Conservation (phyloP, 2,329 filamentous ascomycete genomes). For the Sphaerulina vaccinii region DNA sequence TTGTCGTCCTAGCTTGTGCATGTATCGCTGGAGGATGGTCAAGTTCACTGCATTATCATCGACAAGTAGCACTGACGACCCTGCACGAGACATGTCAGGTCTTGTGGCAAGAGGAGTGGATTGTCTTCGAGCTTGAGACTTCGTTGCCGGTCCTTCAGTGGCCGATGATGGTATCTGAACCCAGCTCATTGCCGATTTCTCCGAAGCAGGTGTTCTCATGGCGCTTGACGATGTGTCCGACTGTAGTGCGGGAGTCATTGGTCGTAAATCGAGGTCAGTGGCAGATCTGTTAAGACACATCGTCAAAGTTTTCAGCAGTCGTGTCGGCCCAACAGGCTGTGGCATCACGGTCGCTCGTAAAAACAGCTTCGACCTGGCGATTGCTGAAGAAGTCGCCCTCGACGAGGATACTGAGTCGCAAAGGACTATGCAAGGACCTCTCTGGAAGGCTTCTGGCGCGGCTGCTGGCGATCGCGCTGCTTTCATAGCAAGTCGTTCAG, state of each 20-base stretch:
- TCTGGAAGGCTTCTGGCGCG: not conserved
- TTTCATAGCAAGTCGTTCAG: slow-evolving; percentile 1
- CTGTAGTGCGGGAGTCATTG: too few relatives aligned
- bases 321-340: slow-evolving; percentile 7
- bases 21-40: slow-evolving; percentile 23
- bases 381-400: not conserved
- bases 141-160: not conserved
- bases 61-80: slow-evolving; percentile 27
- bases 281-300: slow-evolving; percentile 7
- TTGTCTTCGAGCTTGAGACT: not conserved
- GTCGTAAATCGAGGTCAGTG: not conserved
- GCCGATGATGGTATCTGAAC: too few relatives aligned
- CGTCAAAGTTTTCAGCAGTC: slow-evolving; percentile 7
- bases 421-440: slow-evolving; percentile 5
- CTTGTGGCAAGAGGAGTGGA: not conserved
- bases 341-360: slow-evolving; percentile 8
- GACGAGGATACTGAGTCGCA: slow-evolving; percentile 13
- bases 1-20: slow-evolving; percentile 35
- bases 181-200: too few relatives aligned
- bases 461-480: not conserved
- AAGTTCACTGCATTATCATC: slow-evolving; percentile 37
- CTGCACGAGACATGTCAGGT: not conserved
- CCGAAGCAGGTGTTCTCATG: too few relatives aligned
- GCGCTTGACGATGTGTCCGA: too few relatives aligned
- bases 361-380: not conserved